Evolutionary conservation across 495 filamentous ascomycete genomes (phyloP), one percentile per base, ranked within the genome.

Genomic region (Aspergillus conjunctus): DNA sequence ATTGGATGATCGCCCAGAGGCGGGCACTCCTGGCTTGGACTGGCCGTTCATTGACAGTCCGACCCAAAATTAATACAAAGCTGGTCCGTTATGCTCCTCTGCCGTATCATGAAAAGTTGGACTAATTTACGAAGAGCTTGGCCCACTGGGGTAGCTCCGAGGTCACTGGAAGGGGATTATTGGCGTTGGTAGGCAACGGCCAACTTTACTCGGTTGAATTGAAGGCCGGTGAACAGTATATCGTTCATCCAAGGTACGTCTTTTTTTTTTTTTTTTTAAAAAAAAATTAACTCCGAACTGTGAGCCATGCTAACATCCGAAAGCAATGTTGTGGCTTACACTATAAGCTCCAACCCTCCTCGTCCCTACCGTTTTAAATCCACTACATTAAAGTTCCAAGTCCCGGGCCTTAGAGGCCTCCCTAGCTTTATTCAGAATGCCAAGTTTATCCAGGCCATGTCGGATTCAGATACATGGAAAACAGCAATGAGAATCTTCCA

Each of bases 11-110:
- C 30, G 81, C 89, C 11, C 93, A 96, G 71, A 80, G 90, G 53
- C 86, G 88, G 60, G 91, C 91, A 9, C 80, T 98, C 56, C 81
- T 97, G 11, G 95, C 94, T 56, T 98, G 94, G 94, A 95, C 92
- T n/a, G 94, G 94, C 30, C 87, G 93, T 69, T 91, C 91, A 2
- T 79, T 98, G 22, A 76, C 82, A 15, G 81, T 94, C 12, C 82
- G 81, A 22, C 93, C 94, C 1, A 87, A 82, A 31, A 77, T 93
- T 49, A 92, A 92, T 60, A 80, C 79, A 32, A 87, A 81, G 59
- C 79, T 97, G 77, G 88, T 89, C 71, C 30, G 77, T 75, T 15
- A 15, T 26, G 20, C 48, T 33, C 18, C 9, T 37, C 9, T 6
- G 4, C 33, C 26, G 11, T n/a, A 12, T 10, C 8, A 5, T 12